These are phyloP conservation scores for Rhizoctonia solani DNA, from an alignment of 1,284 basidiomycete species.

Conservation along the genomic window DNA sequence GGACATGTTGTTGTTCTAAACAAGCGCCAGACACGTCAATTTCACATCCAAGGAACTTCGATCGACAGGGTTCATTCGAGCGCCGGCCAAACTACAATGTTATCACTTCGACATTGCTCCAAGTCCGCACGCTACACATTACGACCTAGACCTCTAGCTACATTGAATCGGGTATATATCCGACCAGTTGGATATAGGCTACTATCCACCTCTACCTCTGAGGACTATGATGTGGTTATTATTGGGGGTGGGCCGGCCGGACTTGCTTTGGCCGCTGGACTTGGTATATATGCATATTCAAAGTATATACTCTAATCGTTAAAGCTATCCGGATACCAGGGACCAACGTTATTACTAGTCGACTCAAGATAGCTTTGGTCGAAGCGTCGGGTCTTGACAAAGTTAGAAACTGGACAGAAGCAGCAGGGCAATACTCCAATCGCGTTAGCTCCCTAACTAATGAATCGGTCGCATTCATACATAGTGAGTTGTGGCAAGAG, in stretches of 20 bases:
- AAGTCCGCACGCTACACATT: not conserved
- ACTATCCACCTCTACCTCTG: conserved; percentile 1
- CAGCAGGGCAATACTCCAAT: conserved; percentile 73
- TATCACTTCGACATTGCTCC: conserved; percentile 4
- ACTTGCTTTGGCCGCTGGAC: conserved; percentile 83
- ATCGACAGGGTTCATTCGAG: no score
- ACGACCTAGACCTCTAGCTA: not conserved
- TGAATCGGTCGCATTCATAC: conserved; percentile 75
- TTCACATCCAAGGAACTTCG: not conserved
- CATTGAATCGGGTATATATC: not conserved
- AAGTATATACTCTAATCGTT: not conserved
- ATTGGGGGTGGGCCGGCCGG: conserved; percentile 95
- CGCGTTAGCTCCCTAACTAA: conserved; percentile 89
- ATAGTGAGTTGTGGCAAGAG: conserved; percentile 55
- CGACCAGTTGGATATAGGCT: not conserved
- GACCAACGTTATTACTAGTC: conserved; percentile 31
- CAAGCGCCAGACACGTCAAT: not conserved
- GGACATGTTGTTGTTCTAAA: conserved; percentile 43
- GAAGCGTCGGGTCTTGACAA: conserved; percentile 78
- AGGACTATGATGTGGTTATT: conserved; percentile 82
- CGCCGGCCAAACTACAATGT: not conserved
- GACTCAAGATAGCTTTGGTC: conserved; percentile 66
- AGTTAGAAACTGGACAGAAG: conserved; percentile 67
- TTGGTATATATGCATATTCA: conserved; percentile 59
- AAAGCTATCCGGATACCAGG: not conserved